Evolutionary conservation across 768 basidiomycete genomes (phyloP).

Genomic region (Leccinum incarnatum): DNA sequence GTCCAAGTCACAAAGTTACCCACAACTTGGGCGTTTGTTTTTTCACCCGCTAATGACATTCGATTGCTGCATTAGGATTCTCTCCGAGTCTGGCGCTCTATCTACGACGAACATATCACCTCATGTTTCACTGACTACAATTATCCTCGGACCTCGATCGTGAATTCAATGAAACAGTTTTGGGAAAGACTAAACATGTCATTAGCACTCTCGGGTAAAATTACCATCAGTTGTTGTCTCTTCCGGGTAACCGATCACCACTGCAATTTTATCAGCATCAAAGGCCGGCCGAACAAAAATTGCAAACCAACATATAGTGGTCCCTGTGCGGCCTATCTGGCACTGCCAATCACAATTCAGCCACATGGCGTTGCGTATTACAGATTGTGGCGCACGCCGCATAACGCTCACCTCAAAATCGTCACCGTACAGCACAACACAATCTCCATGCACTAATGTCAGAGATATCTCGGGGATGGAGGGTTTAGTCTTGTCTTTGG

Average conservation of each 20-base stretch:
- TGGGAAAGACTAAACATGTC: background rate
- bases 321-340: constrained; percentile 30
- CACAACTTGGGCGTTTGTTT: constrained; percentile 13
- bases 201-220: background rate
- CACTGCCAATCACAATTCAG: constrained; percentile 18
- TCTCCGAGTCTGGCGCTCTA: constrained; percentile 25
- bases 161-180: constrained; percentile 3
- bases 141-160: background rate
- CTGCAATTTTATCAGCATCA: constrained; percentile 18
- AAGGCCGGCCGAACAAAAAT: background rate
- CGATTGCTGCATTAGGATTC: constrained; percentile 32
- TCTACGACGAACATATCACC: constrained; percentile 18
- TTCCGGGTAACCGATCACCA: constrained; percentile 27
- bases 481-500: constrained; percentile 18
- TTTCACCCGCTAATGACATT: constrained; percentile 10
- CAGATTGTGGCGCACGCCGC: background rate
- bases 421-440: constrained; percentile 35
- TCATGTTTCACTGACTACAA: background rate
- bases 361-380: background rate
- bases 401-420: constrained; percentile 40
- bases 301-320: constrained; percentile 29
- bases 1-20: constrained; percentile 18
- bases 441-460: constrained; percentile 41
- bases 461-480: constrained; percentile 23
- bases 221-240: background rate